A percentile compares a stretch with the other conserved stretches of the same genome.
Conservation (phyloP, 768 basidiomycete species). For the Amyloporia xantha region DNA sequence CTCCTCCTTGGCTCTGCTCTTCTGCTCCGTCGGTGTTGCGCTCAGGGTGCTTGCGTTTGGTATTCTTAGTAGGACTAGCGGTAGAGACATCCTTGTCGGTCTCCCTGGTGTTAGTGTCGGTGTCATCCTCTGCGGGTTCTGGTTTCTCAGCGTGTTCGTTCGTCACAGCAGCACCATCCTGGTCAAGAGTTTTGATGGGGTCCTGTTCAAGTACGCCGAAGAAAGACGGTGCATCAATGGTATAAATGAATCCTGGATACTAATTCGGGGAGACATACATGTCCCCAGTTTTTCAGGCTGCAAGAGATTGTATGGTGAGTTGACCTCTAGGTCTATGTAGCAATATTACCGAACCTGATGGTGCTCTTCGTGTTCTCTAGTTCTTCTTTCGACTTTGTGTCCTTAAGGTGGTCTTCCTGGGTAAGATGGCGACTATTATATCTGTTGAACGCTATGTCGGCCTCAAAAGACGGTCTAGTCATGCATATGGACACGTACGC, state of each 20-base stretch:
- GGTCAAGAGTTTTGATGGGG: conserved; percentile 21
- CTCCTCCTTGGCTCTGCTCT: conserved; percentile 1
- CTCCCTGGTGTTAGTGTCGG: neutral
- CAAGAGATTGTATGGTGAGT: neutral
- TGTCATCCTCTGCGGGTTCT: neutral
- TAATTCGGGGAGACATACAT: conserved; percentile 16
- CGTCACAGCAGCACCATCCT: neutral
- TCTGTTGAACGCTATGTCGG: conserved; percentile 5
- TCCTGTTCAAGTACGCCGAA: conserved; percentile 15
- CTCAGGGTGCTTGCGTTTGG: neutral
- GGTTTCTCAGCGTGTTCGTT: neutral
- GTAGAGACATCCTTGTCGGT: neutral
- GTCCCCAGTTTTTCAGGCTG: conserved; percentile 29
- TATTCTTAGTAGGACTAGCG: no score
- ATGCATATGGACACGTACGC: neutral
- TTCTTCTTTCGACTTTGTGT: conserved; percentile 24
- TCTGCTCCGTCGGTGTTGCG: conserved; percentile 4
- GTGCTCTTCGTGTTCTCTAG: conserved; percentile 28
- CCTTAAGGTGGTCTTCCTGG: conserved; percentile 26
- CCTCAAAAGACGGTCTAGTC: no score
- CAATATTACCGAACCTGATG: conserved; percentile 20
- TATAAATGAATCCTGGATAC: no score
- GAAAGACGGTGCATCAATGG: neutral
- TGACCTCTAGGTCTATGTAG: neutral
- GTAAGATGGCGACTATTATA: conserved; percentile 28